These are phyloP conservation scores for Rhodotorula sp. DNA, from an alignment of 1,284 basidiomycete species.

Conservation along the genomic window DNA sequence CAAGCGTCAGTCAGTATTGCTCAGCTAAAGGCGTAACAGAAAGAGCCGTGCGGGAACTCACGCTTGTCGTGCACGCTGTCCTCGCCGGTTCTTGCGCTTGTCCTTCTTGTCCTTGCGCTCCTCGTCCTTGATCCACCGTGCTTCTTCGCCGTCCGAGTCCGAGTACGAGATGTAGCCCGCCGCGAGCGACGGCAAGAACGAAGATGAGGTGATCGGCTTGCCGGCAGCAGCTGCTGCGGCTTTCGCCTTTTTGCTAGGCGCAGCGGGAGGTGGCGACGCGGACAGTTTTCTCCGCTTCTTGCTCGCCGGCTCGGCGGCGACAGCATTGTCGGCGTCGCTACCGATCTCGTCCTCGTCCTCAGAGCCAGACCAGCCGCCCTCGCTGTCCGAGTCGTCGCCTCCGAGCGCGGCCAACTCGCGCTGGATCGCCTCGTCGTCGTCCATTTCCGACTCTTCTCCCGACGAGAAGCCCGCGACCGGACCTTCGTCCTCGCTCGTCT, in stretches of 20 bases:
- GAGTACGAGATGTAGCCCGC: constrained; percentile 74
- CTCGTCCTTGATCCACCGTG: constrained; percentile 58
- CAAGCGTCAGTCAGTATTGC: neutral
- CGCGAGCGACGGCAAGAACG: constrained; percentile 82
- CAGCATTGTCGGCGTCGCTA: constrained; percentile 1
- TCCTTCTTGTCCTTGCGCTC: constrained; percentile 51
- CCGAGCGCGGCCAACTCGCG: constrained; percentile 27
- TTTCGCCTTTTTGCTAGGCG: constrained; percentile 40
- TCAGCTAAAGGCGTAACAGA: neutral
- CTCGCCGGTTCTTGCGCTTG: constrained; percentile 78
- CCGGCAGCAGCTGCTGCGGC: neutral
- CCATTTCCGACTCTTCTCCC: constrained; percentile 37
- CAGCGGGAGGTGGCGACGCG: constrained; percentile 11
- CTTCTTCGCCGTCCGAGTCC: constrained; percentile 73
- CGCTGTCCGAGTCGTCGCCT: constrained; percentile 31
- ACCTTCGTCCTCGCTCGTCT: constrained; percentile 44
- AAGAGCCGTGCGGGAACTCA: constrained; percentile 57
- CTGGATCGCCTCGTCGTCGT: constrained; percentile 35
- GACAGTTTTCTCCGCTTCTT: constrained; percentile 33
- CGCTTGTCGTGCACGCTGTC: constrained; percentile 86
- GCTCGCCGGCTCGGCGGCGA: neutral
- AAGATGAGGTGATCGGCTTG: constrained; percentile 57
- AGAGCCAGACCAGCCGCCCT: constrained; percentile 36
- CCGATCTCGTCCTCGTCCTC: constrained; percentile 31
- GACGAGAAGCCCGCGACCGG: constrained; percentile 42